phyloP scores from a whole-genome alignment of 768 basidiomycete species.

The Leucosporidium yakuticum region DNA sequence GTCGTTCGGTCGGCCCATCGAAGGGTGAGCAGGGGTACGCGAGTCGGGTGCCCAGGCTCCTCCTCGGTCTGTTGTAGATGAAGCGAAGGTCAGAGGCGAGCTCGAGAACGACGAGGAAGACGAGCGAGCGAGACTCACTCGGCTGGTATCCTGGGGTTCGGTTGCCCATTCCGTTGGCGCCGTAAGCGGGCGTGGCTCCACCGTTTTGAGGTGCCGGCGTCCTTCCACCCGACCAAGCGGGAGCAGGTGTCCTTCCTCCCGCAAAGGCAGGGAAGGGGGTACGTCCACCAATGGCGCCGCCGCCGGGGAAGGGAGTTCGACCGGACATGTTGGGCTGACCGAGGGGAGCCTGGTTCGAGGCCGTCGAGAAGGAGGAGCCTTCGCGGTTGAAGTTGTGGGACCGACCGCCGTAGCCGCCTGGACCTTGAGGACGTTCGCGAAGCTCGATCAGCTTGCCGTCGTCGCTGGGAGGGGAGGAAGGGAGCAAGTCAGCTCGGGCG shows the following conservation, averaged over 20 bases:
- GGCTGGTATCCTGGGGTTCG: slow-evolving; percentile 16
- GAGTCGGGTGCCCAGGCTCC: slow-evolving; percentile 9
- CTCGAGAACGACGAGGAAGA: background rate
- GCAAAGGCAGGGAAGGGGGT: slow-evolving; percentile 32
- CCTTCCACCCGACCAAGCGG: slow-evolving; percentile 23
- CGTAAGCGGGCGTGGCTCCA: slow-evolving; percentile 1
- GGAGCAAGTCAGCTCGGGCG: background rate
- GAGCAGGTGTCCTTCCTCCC: slow-evolving; percentile 35
- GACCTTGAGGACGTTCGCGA: slow-evolving; percentile 15
- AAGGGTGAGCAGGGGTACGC: slow-evolving; percentile 21
- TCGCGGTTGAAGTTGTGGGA: slow-evolving; percentile 10
- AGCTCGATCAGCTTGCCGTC: slow-evolving; percentile 26
- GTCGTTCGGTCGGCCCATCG: slow-evolving; percentile 6
- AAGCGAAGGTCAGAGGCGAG: background rate
- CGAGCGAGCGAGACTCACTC: background rate
- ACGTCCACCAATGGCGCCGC: slow-evolving; percentile 20
- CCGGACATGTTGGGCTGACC: slow-evolving; percentile 1
- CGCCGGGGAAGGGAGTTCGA: slow-evolving; percentile 2
- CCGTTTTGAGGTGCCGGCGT: slow-evolving; percentile 26
- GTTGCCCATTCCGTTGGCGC: background rate
- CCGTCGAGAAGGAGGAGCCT: slow-evolving; percentile 12
- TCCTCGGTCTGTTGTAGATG: background rate
- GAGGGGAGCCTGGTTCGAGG: slow-evolving; percentile 16
- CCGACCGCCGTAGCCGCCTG: slow-evolving; percentile 5
- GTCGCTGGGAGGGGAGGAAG: background rate